phyloP scores from a whole-genome alignment of 2,329 filamentous ascomycete species.

The Coniella lustricola region DNA sequence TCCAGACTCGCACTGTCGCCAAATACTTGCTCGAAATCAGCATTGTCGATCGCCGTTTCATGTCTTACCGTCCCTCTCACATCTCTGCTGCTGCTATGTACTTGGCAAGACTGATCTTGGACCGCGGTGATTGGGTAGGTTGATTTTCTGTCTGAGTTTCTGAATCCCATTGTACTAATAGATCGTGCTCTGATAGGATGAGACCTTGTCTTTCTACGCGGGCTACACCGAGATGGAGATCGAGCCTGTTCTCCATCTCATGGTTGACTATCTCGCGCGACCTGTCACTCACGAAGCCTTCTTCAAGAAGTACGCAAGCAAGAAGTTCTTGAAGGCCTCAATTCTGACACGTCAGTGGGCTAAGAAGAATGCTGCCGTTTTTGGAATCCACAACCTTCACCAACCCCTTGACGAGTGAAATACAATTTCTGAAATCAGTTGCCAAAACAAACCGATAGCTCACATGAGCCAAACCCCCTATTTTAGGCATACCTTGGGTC shows the following conservation, averaged over 20 bases:
- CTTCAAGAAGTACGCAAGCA: slow-evolving; percentile 99
- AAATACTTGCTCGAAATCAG: slow-evolving; percentile 98
- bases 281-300: slow-evolving; percentile 93
- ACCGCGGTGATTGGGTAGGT: slow-evolving; percentile 71
- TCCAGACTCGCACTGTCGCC: slow-evolving; percentile 90
- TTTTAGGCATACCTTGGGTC: slow-evolving; percentile 1
- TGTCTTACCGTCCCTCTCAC: slow-evolving; percentile 81
- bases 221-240: slow-evolving; percentile 93
- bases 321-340: slow-evolving; percentile 97
- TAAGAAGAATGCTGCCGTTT: slow-evolving; percentile 63
- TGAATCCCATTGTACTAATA: slow-evolving; percentile 24
- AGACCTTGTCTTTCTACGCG: slow-evolving; percentile 80
- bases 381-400: slow-evolving; percentile 44
- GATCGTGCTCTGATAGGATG: slow-evolving; percentile 49
- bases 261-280: slow-evolving; percentile 92
- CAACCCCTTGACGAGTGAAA: slow-evolving; percentile 43
- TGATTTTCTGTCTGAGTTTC: slow-evolving; percentile 33
- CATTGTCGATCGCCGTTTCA: slow-evolving; percentile 88
- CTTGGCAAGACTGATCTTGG: slow-evolving; percentile 80
- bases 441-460: not conserved
- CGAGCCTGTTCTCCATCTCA: slow-evolving; percentile 81
- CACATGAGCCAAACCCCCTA: not conserved
- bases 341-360: slow-evolving; percentile 90
- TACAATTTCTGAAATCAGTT: slow-evolving; percentile 21
- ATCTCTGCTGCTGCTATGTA: slow-evolving; percentile 94